These are phyloP conservation scores for Penicillium macrosclerotiorum DNA, from an alignment of 495 filamentous ascomycete genomes.

Conservation along the genomic window DNA sequence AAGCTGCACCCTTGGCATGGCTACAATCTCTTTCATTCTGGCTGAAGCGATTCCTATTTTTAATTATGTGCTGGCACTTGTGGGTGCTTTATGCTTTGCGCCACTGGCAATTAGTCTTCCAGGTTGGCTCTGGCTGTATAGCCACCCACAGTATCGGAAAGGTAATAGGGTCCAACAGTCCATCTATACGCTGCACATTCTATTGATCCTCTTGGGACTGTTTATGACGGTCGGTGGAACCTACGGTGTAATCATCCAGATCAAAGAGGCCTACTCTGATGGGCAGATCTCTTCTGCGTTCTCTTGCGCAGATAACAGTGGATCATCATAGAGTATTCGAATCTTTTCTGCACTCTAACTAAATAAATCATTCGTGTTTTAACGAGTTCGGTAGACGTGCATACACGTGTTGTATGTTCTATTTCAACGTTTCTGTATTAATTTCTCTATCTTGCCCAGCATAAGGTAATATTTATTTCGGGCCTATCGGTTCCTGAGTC, in stretches of 20 bases:
- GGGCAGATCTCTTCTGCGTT: slow-evolving; percentile 39
- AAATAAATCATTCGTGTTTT: no score
- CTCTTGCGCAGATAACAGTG: slow-evolving; percentile 42
- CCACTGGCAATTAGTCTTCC: slow-evolving; percentile 42
- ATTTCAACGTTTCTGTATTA: no score
- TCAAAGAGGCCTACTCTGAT: slow-evolving; percentile 34
- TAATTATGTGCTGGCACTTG: slow-evolving; percentile 55
- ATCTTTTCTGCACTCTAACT: no score
- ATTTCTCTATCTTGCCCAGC: no score
- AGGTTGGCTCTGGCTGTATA: slow-evolving; percentile 47
- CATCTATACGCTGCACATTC: slow-evolving; percentile 25
- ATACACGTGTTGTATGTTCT: no score
- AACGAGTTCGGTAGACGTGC: no score
- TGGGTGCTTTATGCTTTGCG: slow-evolving; percentile 37
- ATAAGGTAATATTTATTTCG: no score
- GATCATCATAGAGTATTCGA: no score
- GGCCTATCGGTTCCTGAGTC: no score
- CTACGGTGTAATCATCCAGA: slow-evolving; percentile 38
- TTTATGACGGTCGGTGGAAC: slow-evolving; percentile 43
- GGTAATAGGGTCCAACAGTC: slow-evolving; percentile 14
- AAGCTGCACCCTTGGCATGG: slow-evolving; percentile 50
- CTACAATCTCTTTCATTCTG: slow-evolving; percentile 62
- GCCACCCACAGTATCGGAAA: slow-evolving; percentile 34
- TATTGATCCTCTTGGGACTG: slow-evolving; percentile 31
- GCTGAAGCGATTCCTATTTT: slow-evolving; percentile 71